These are phyloP conservation scores for Chalaropsis ovoidea DNA, from an alignment of 2,329 filamentous ascomycete species.

Conservation along the genomic window DNA sequence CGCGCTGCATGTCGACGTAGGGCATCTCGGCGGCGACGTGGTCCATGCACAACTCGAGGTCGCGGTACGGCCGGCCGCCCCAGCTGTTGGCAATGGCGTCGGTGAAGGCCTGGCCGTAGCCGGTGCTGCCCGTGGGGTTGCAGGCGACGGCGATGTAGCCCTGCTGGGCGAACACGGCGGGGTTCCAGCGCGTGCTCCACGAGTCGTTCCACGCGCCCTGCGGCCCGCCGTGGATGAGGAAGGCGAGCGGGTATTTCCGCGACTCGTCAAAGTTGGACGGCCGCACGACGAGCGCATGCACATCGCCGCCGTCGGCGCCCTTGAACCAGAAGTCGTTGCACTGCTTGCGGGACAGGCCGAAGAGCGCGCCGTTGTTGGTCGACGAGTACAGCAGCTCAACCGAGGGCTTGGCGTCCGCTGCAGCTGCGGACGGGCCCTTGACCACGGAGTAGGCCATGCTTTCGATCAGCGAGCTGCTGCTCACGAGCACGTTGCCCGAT, in stretches of 20 bases:
- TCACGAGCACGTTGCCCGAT: constrained; percentile 48
- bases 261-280: constrained; percentile 53
- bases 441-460: constrained; percentile 59
- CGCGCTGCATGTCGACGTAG: constrained; percentile 58
- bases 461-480: constrained; percentile 58
- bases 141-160: constrained; percentile 74
- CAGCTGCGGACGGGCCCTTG: constrained; percentile 36
- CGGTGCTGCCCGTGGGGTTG: constrained; percentile 74
- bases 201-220: constrained; percentile 65
- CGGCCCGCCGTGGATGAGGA: constrained; percentile 74
- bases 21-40: constrained; percentile 55
- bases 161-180: constrained; percentile 75
- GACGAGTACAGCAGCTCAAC: constrained; percentile 48
- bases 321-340: constrained; percentile 47
- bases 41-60: constrained; percentile 69
- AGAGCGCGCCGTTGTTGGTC: constrained; percentile 53
- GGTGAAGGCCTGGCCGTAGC: constrained; percentile 67
- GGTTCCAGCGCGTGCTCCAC: constrained; percentile 80
- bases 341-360: constrained; percentile 55
- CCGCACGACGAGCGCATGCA: constrained; percentile 59
- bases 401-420: constrained; percentile 29
- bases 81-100: constrained; percentile 71
- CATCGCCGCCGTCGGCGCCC: constrained; percentile 46
- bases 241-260: constrained; percentile 68
- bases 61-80: constrained; percentile 76